Evolutionary conservation across 352 stramenopile species (phyloP).

Genomic region (Globisporangium cylindrosporum): DNA sequence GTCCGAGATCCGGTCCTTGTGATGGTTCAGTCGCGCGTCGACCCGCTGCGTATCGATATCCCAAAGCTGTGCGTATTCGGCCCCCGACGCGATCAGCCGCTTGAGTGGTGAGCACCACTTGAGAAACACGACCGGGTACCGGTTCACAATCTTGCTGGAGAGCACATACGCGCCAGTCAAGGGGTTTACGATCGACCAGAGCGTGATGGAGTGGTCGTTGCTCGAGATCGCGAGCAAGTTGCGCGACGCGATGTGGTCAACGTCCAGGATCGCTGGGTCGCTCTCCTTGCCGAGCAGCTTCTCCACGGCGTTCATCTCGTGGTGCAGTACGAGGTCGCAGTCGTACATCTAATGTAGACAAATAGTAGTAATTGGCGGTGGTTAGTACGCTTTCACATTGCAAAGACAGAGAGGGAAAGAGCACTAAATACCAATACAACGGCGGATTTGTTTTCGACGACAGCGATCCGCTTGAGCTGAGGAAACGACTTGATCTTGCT

Average conservation of each 20-base stretch:
- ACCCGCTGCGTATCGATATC: conserved; percentile 49
- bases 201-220: conserved; percentile 50
- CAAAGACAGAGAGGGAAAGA: neutral
- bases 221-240: conserved; percentile 56
- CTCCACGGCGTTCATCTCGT: conserved; percentile 56
- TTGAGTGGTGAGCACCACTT: conserved; percentile 60
- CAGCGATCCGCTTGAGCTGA: conserved; percentile 45
- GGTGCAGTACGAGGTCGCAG: conserved; percentile 53
- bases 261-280: conserved; percentile 43
- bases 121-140: conserved; percentile 45
- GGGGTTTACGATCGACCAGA: conserved; percentile 70
- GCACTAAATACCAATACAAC: conserved; percentile 39
- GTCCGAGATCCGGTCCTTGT: conserved; percentile 53
- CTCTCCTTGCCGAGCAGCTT: conserved; percentile 36
- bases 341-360: conserved; percentile 51
- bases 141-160: conserved; percentile 51
- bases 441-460: conserved; percentile 61
- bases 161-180: conserved; percentile 60
- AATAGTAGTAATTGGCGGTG: neutral
- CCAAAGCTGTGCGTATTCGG: conserved; percentile 57
- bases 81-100: conserved; percentile 42
- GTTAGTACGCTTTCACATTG: neutral
- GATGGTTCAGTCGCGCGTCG: conserved; percentile 27
- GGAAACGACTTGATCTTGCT: conserved; percentile 44
- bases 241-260: conserved; percentile 49